phyloP scores from a whole-genome alignment of 257 asterid species.

The Solanum acaule region DNA sequence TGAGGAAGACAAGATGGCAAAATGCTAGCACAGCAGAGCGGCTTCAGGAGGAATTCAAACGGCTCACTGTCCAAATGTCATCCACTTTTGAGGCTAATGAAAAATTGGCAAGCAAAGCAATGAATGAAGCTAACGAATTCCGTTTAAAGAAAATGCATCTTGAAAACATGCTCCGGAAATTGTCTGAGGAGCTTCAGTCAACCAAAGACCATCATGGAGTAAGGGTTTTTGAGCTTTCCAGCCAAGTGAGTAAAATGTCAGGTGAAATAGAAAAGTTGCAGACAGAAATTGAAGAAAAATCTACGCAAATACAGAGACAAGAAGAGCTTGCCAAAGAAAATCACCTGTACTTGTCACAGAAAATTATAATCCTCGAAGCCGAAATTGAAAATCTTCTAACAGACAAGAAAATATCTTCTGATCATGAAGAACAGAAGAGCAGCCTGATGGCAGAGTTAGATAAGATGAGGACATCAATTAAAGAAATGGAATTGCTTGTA shows the following conservation, averaged over 20 bases:
- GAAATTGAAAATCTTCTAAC: too few relatives aligned
- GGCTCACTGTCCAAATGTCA: conserved; percentile 70
- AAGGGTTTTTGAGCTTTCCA: conserved; percentile 40
- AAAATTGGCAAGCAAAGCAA: conserved; percentile 66
- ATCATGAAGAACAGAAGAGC: too few relatives aligned
- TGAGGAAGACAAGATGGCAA: conserved; percentile 68
- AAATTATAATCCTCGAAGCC: too few relatives aligned
- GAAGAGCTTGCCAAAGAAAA: conserved; percentile 36
- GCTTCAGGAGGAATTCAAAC: conserved; percentile 73
- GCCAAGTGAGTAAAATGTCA: conserved; percentile 20
- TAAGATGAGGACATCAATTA: too few relatives aligned
- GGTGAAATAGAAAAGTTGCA: conserved; percentile 33
- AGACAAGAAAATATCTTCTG: too few relatives aligned
- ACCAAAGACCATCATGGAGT: conserved; percentile 32
- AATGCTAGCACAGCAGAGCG: conserved; percentile 74
- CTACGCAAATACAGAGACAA: conserved; percentile 33
- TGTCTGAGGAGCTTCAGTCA: conserved; percentile 44
- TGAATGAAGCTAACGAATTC: conserved; percentile 70
- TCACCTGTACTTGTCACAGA: conserved; percentile 4
- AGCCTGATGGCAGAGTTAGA: too few relatives aligned
- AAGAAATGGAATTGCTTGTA: too few relatives aligned
- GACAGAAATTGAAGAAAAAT: conserved; percentile 36
- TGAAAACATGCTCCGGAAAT: conserved; percentile 48
- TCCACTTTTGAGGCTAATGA: conserved; percentile 84
- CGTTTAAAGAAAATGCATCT: conserved; percentile 45